Base-by-base conservation (phyloP, 164 flowering plant genomes). In the Macadamia tetraphylla region DNA sequence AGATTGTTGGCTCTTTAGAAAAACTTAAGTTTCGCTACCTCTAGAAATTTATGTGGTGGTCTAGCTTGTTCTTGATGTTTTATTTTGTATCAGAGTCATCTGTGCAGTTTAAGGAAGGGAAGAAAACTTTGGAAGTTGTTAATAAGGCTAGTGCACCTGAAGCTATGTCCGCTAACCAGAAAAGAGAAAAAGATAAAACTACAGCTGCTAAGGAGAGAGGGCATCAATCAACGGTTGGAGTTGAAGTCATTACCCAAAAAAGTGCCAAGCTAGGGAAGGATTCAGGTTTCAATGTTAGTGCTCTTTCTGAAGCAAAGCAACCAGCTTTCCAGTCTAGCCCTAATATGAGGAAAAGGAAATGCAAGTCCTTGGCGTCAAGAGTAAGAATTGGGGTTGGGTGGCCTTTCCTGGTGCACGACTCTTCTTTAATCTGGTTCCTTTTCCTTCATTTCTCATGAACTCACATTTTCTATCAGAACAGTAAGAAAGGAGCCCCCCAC, bases 291-390 rank as follows among this genome's bases (percentile, higher is more conserved):
- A 78, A 72, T 58, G 56, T 60, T 62, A 59, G 49, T 66, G 63
- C 76, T 71, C 56, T 62, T 63, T 64, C 77, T 62, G 85, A 79
- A 64, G 49, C 75, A 74, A 79, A 79, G 52, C 69, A 67, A 74
- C 82, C 59, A 32, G 58, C 65, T 71, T 58, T 55, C 30, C 81
- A 52, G 57, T 52, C 57, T 52, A 52, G 42, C 53, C n/a, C 66
- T 56, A 80, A 70, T 63, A n/a, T 70, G 40, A 48, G 58, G 40
- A 83, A 80, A 64, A 75, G 73, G 57, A 85, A 80, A 70, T 78
- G 72, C 61, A 85, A 80, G 76, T 64, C 70, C 35, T 29, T 73
- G 52, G 67, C 71, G 23, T 78, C 79, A 60, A 83, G 81, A 76
- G 90, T 84, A 80, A 78, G 83, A 23, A 11, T 17, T 13, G 57